Base-by-base conservation (phyloP, 176 grass and related monocot genomes). In the Eleusine coracana region DNA sequence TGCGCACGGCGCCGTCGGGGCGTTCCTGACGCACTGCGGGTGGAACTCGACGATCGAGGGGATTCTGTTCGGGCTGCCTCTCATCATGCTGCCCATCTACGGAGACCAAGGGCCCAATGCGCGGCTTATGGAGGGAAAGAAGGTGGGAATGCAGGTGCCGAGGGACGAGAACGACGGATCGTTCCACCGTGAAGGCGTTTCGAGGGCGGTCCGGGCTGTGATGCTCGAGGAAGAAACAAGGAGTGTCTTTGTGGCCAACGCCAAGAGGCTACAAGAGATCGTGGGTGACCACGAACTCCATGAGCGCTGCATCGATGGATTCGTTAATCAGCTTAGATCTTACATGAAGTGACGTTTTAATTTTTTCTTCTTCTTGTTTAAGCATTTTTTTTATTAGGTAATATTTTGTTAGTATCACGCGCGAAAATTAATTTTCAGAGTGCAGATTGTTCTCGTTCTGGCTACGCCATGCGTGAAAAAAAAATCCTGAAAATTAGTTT, bases 31-130 rank as follows among this genome's bases (percentile, higher is more conserved):
- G 44, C 44, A 46, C 44, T 46, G 44, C 44, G 44, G 44, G 44
- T 46, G 44, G 44, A 46, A 10, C 44, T 46, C 44, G 1, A 23
- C 62, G 4, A 66, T 94, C 13, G 92, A 94, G 38, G 77, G 74
- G 50, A 40, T 94, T 21, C 70, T 68, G 18, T 87, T 85, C 52
- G 86, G 89, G 27, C 86, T 74, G 0, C 89, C 92, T 0, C 7
- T 90, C 9, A 21, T 90, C 5, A 79, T 87, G 76, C 48, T 94
- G 65, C 89, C 89, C 0, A 42, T 88, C 20, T 13, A 59, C 1
- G 5, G 29, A 0, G 89, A 94, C 8, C 76, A 91, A n/a, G 76
- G 83, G 6, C 15, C 83, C 5, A 81, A 61, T 10, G 61, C 88
- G 8, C 83, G 56, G 44, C 55, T 80, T 3, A 63, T 86, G 56